Percentiles rank a stretch among this genome's conserved stretches.
Conservation (phyloP, 768 basidiomycete species). For the Psilocybe tampanensis region DNA sequence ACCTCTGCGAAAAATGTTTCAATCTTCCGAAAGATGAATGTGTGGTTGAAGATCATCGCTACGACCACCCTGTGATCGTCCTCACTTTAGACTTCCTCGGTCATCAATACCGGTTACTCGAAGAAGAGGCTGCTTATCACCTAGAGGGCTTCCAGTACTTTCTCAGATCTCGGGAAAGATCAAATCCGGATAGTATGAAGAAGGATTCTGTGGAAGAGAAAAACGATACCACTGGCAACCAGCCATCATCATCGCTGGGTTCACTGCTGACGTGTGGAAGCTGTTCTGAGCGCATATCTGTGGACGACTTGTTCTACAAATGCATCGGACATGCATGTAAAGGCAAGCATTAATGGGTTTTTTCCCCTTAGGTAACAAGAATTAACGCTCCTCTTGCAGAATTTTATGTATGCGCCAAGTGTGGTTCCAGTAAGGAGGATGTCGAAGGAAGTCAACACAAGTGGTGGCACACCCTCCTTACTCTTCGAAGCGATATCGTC, state of each 20-base stretch:
- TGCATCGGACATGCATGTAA: slow-evolving; percentile 4
- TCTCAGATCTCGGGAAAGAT: neutral
- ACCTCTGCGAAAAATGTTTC: neutral
- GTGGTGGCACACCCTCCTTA: slow-evolving; percentile 4
- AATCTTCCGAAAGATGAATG: neutral
- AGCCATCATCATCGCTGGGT: neutral
- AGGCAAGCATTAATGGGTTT: neutral
- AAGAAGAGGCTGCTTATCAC: neutral
- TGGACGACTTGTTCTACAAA: neutral
- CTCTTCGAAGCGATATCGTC: neutral
- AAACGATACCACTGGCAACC: neutral
- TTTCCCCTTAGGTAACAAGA: neutral
- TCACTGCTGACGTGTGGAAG: neutral
- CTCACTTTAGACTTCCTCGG: neutral
- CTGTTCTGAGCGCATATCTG: neutral
- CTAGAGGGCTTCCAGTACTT: neutral
- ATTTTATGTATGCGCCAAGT: neutral
- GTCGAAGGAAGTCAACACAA: neutral
- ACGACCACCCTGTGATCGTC: neutral
- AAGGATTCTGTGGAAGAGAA: neutral
- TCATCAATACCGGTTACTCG: neutral
- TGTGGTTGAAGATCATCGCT: neutral
- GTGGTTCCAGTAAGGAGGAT: neutral
- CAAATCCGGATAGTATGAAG: neutral
- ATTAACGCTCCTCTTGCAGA: neutral